phyloP scores from a whole-genome alignment of 352 stramenopile genomes.

The Phytophthora uliginosa region DNA sequence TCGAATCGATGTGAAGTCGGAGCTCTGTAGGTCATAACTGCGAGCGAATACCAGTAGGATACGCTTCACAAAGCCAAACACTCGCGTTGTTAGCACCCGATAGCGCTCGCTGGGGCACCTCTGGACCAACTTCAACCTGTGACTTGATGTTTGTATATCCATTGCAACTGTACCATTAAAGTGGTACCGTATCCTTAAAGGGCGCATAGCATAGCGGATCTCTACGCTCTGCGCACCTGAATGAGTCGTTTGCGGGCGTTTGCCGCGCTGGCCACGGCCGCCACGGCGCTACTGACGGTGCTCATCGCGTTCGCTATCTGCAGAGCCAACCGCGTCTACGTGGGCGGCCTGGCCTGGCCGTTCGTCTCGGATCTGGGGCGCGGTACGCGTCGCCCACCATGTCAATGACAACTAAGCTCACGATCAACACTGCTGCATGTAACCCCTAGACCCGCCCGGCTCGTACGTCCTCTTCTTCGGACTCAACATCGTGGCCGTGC shows the following conservation, averaged over 20 bases:
- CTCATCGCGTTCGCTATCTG: constrained; percentile 42
- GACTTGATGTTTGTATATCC: no score
- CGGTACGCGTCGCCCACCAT: constrained; percentile 24
- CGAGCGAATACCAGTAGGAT: not conserved
- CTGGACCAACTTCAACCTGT: no score
- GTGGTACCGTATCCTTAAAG: constrained; percentile 15
- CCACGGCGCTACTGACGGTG: constrained; percentile 41
- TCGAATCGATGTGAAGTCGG: not conserved
- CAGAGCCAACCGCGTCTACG: constrained; percentile 47
- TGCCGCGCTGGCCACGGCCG: constrained; percentile 28
- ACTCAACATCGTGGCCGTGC: constrained; percentile 53
- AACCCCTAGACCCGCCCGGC: constrained; percentile 46
- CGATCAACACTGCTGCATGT: not conserved
- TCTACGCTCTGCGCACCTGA: not conserved
- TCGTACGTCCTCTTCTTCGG: constrained; percentile 67
- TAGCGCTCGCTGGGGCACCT: no score
- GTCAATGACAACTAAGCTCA: not conserved
- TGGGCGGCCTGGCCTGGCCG: constrained; percentile 62
- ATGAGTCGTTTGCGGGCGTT: constrained; percentile 39
- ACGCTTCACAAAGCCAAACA: not conserved
- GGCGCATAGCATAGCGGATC: not conserved
- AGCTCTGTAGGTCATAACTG: not conserved
- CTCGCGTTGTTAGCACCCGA: not conserved
- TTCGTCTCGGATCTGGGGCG: constrained; percentile 70
- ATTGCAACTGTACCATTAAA: not conserved